Evolutionary conservation across 129 eudicot genomes (phyloP), one percentile per base, ranked within the genome.

Genomic region (Escallonia herrerae): DNA sequence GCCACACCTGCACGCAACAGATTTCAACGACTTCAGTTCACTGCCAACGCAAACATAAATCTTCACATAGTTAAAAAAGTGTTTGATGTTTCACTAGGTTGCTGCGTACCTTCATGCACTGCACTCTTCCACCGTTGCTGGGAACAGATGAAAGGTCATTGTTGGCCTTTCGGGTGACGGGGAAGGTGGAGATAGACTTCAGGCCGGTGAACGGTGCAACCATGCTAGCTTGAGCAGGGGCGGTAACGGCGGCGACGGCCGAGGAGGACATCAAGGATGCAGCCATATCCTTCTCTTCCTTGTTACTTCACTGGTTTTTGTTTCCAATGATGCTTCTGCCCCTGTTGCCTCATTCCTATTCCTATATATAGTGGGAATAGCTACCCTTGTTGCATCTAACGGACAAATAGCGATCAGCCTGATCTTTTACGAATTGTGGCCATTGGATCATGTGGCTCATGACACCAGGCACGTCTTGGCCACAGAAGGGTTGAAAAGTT

Each of bases 201-300:
- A 78, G 84, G 43, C 87, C 85, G 70, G 79, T 70, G 81, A 82
- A 77, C 1, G 87, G 80, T 43, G 85, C 76, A 39, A 67, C 83
- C 81, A 81, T 43, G 72, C 64, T 73, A 58, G 87, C 76, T 72
- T 81, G 81, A 56, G 75, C 65, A 2, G 79, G 82, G 66, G 66
- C 9, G 79, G 55, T 81, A 39, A 72, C 64, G 5, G 82, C 39
- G 64, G 83, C 70, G 42, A 70, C 64, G n/a, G 75, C 37, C 43
- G 78, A 49, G 50, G 79, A 52, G 53, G 79, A 74, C 48, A 71
- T 58, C 50, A 77, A 47, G 7, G 68, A 58, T 8, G 85, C 53
- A 70, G 86, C 86, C 11, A 83, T 55, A 67, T 84, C 86, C 86
- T 75, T 81, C 63, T 58, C 62, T 52, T 60, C 65, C 37, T 42